Conservation (phyloP, 306 rosid genomes). For the Arachis hypogaea region DNA sequence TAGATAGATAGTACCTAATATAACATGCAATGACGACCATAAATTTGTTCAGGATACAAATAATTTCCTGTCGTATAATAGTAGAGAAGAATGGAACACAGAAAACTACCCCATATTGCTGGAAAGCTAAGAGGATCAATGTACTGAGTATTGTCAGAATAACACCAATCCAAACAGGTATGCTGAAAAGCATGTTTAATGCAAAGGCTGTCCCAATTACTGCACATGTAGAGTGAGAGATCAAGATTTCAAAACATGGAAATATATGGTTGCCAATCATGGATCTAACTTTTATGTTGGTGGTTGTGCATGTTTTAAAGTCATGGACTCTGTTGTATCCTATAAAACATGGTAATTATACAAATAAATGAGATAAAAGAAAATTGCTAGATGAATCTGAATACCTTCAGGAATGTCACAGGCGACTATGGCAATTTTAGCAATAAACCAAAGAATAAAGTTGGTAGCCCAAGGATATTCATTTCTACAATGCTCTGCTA, state of each 20-base stretch:
- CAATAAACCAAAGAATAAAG: conserved; percentile 85
- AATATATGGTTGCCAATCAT: too few species aligned
- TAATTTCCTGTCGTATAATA: background rate
- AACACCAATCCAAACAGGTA: conserved; percentile 59
- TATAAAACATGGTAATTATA: background rate
- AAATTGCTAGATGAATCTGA: conserved; percentile 24
- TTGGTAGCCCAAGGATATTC: conserved; percentile 76
- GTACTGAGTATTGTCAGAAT: conserved; percentile 47
- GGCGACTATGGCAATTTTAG: conserved; percentile 93
- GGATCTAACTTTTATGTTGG: background rate
- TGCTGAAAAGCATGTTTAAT: conserved; percentile 56
- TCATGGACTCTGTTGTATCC: conserved; percentile 1
- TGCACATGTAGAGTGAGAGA: conserved; percentile 48
- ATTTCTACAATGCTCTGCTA: conserved; percentile 82
- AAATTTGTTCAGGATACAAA: conserved; percentile 7
- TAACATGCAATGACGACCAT: background rate
- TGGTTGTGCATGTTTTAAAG: conserved; percentile 6
- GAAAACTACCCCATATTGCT: conserved; percentile 90
- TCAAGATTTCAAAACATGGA: conserved; percentile 12
- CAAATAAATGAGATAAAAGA: background rate
- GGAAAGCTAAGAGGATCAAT: conserved; percentile 47
- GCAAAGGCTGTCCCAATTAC: conserved; percentile 64
- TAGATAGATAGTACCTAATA: too few species aligned
- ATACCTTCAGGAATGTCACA: conserved; percentile 98
- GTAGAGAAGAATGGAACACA: conserved; percentile 6